Evolutionary conservation across 2,329 filamentous ascomycete genomes (phyloP), one percentile per base, ranked within the genome.

Genomic region (Fusarium dlaminii): DNA sequence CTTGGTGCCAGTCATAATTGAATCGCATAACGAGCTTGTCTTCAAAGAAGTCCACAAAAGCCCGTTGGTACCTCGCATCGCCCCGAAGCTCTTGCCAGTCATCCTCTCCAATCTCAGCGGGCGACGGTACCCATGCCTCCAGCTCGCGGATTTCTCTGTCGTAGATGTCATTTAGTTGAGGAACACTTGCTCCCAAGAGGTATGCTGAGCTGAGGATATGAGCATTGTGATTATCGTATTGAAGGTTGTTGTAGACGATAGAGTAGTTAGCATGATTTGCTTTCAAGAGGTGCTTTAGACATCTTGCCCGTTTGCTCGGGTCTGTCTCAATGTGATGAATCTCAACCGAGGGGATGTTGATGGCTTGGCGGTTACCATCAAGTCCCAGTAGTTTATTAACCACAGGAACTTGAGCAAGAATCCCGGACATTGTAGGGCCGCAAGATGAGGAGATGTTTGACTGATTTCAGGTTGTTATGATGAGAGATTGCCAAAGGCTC

Each of bases 31-130:
- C 95, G 36, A 98, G 86, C 78, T 94, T 91, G 81, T 99, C 96
- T 81, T 99, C 96, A 80, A 97, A 98, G 81, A 96, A 98, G 81
- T 99, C 95, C 63, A 99, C 87, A 79, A 92, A 99, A 2, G 95
- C 96, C 68, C 96, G 90, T 82, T 99, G 94, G 79, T 97, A 98
- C 71, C 86, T 90, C 77, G 88, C 88, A 80, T 94, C 90, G 29
- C 96, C 95, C 37, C 98, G 82, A 77, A 91, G 96, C 65, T 96
- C 92, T 72, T 91, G 88, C 96, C 96, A 99, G 81, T 99, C 96
- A 64, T 92, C 88, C 71, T 91, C 88, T 24, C 91, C 90, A 58
- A 99, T 90, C 83, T 99, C 96, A 9, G 91, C 90, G 0, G 96
- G 96, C 4, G 95, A 94, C 75, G 95, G 91, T 61, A 85, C 82